Base-by-base conservation (phyloP, 345 rosid genomes). In the Euphorbia peplus region DNA sequence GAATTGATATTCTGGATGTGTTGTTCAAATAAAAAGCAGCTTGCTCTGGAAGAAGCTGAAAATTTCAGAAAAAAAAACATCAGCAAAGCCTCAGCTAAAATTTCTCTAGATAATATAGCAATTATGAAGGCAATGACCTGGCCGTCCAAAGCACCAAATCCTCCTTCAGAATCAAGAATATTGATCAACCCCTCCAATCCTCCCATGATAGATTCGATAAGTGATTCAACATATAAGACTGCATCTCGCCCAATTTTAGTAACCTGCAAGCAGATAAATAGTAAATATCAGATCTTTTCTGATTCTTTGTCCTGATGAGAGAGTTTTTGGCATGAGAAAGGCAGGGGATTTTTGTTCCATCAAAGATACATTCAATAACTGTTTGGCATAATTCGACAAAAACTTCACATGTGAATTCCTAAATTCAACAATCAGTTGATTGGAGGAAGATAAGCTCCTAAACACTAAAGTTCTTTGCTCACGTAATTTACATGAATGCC, bases 121-220 rank as follows among this genome's bases (percentile, higher is more conserved):
- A 32, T 66, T 68, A 73, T 37, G 39, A 72, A 70, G 68, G 42
- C 16, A 69, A 32, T 53, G 77, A 95, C 99, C 97, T 92, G 99
- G 74, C 85, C 81, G 79, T 91, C 99, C 63, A 92, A 79, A 74
- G 98, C 99, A 42, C 99, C 98, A 83, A 95, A 88, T 37, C 99
- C 99, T 73, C 99, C 99, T 81, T 92, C 99, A 62, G 99, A 95
- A 80, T 95, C 99, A 67, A 95, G 97, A 85, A 90, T 95, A 80
- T 95, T 95, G 73, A 92, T 87, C 71, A 95, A 83, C 64, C 99
- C 99, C 80, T 92, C 99, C 82, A 95, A 81, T 74, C 99, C 98
- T 68, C 97, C 98, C 93, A 92, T 92, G 73, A 95, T 92, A 61
- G 99, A 95, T 82, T 95, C 98, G 77, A 95, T 88, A 70, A 95